Base-by-base conservation (phyloP, 208 protist species). In the Leishmania turanica region DNA sequence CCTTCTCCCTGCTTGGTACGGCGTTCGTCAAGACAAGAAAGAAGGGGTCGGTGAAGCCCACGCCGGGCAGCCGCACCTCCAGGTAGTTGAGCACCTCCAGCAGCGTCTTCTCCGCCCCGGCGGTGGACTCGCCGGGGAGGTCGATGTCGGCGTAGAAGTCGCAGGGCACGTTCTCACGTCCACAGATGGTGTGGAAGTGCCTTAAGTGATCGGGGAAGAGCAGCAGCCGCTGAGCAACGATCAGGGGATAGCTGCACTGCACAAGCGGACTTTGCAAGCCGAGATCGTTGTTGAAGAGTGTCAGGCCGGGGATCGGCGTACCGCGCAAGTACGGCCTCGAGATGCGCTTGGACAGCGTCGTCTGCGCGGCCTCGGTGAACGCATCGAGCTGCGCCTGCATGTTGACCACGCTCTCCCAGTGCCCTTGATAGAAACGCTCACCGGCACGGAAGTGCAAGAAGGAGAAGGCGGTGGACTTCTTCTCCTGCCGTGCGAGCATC, bases 71-170 rank as follows among this genome's bases (percentile, higher is more conserved):
- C 3, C 91, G 91, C 72, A 95, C 90, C 53, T 95, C 89, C 42
- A 96, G 75, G 74, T 96, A 95, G 86, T 93, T 91, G 65, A 96
- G 81, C 64, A 95, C 82, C 83, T 95, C 91, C 42, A 94, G 71
- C 77, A 96, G 82, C 34, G 85, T 84, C 84, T 89, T 86, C 84
- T 95, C 91, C 53, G 83, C 87, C 53, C 71, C 81, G 7, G 78
- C 80, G 0, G 76, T 34, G 13, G 86, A 70, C 70, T 82, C 88
- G 70, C 88, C 89, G 15, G 86, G 90, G 11, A 96, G 79, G 56
- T 96, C 93, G 58, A 96, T 80, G 80, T 96, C 93, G 0, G 90
- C 93, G 75, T 88, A 96, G 81, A 96, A 96, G 84, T 96, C 93
- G 75, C 93, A 96, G 51, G 93, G 93, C 47, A 96, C 90, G 75